phyloP scores from a whole-genome alignment of 176 grass and related monocot species.

The Cenchrus americanus region DNA sequence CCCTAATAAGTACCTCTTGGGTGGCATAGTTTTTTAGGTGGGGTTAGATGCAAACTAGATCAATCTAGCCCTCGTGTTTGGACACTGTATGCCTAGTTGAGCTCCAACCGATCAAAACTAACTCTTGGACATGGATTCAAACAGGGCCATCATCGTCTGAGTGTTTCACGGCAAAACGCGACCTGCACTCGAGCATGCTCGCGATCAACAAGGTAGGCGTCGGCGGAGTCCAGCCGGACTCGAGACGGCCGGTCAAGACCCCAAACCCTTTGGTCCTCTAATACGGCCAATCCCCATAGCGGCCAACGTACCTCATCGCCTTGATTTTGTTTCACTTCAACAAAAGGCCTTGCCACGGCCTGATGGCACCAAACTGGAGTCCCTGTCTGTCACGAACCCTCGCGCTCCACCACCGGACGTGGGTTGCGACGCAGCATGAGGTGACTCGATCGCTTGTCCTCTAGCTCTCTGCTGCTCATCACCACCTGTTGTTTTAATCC shows the following conservation, averaged over 20 bases:
- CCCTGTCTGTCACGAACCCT: slow-evolving; percentile 23
- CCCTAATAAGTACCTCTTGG: no score
- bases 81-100: no score
- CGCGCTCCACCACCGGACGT: slow-evolving; percentile 9
- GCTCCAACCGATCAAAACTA: no score
- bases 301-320: not conserved
- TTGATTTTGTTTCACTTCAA: not conserved
- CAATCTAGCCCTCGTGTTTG: no score
- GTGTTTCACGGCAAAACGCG: slow-evolving; percentile 17
- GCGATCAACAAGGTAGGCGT: not conserved
- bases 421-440: slow-evolving; percentile 18
- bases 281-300: slow-evolving; percentile 40
- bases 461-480: no score
- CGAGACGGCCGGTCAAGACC: slow-evolving; percentile 28
- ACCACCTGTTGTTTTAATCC: not conserved
- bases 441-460: slow-evolving; percentile 41
- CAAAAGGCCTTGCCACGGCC: slow-evolving; percentile 1
- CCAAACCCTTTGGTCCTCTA: slow-evolving; percentile 13
- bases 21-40: no score
- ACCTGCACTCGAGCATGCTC: not conserved
- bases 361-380: slow-evolving; percentile 37
- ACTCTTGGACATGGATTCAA: no score
- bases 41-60: no score
- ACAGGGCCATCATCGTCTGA: no score
- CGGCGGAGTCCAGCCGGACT: not conserved